Evolutionary conservation across 75 land plant species (phyloP), one percentile per base, ranked within the genome.

Genomic region (Chamaecyparis obtusa): DNA sequence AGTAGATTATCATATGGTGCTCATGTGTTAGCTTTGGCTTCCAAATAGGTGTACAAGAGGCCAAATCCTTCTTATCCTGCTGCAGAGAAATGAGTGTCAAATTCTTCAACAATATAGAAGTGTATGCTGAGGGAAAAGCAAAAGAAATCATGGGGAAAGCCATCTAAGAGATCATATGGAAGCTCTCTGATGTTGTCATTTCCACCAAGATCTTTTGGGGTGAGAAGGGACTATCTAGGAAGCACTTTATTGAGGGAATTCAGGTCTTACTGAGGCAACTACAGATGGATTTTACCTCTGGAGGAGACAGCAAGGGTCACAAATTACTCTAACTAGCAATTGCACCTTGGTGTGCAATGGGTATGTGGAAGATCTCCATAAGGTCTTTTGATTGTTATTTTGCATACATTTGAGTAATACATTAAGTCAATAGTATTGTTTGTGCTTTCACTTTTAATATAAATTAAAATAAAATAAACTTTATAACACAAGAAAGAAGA

Each of bases 251-350:
- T 17, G 93, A 92, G 83, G 93, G 92, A 44, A 84, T 83, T 32
- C 39, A 82, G 78, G 93, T 88, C 17, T 92, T 90, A 9, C 84
- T 92, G 46, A 86, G 54, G 86, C 85, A 92, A 75, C 69, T 92
- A 90, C 90, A 92, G 43, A 87, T 91, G 92, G 92, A 90, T 4
- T 92, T 90, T 89, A 11, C 92, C 93, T 2, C 64, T 92, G 51
- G 93, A 92, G 84, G 93, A 92, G 90, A 92, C 93, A 2, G 92
- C 90, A 74, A 83, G 93, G 6, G 93, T 92, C 44, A 90, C 90
- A 88, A 92, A 92, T 64, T 92, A 77, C n/a, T n/a, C n/a, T n/a
- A n/a, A n/a, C n/a, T n/a, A n/a, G n/a, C n/a, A n/a, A n/a, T n/a
- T n/a, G n/a, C n/a, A n/a, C n/a, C n/a, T n/a, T n/a, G n/a, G n/a